phyloP scores from a whole-genome alignment of 2,329 filamentous ascomycete species.

The Sporothrix pallida region DNA sequence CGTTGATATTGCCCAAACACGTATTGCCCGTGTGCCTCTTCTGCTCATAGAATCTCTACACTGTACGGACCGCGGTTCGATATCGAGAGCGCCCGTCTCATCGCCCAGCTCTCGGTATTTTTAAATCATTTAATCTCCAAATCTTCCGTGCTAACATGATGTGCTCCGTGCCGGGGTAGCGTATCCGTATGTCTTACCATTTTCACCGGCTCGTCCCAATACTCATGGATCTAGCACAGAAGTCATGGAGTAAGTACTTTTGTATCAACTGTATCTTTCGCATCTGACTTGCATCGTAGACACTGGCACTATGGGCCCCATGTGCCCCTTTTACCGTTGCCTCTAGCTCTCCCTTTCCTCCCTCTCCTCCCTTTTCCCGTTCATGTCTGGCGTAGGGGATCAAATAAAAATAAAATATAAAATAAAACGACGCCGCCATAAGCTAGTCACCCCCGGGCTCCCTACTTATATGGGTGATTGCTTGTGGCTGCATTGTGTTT shows the following conservation, averaged over 20 bases:
- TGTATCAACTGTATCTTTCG: too few relatives aligned
- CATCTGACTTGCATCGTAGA: not conserved
- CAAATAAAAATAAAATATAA: too few relatives aligned
- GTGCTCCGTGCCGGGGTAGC: conserved; percentile 13
- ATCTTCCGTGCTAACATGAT: not conserved
- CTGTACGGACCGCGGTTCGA: not conserved
- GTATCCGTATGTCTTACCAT: conserved; percentile 2
- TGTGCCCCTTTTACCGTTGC: not conserved
- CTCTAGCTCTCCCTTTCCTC: conserved; percentile 1
- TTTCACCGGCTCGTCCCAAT: not conserved
- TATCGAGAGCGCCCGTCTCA: not conserved
- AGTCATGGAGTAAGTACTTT: not conserved
- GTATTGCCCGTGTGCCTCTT: too few relatives aligned
- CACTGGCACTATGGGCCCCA: not conserved
- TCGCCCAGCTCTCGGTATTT: too few relatives aligned
- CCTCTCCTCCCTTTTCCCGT: not conserved
- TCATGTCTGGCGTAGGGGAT: not conserved
- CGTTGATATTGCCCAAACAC: not conserved
- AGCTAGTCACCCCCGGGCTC: not conserved
- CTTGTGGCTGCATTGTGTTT: conserved; percentile 18
- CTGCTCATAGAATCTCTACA: too few relatives aligned
- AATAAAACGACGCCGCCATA: not conserved
- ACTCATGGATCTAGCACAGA: not conserved
- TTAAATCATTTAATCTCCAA: too few relatives aligned
- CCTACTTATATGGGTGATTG: not conserved